Evolutionary conservation across 805 yeast genomes (phyloP).

Genomic region (Nakazawaea anatomiae): DNA sequence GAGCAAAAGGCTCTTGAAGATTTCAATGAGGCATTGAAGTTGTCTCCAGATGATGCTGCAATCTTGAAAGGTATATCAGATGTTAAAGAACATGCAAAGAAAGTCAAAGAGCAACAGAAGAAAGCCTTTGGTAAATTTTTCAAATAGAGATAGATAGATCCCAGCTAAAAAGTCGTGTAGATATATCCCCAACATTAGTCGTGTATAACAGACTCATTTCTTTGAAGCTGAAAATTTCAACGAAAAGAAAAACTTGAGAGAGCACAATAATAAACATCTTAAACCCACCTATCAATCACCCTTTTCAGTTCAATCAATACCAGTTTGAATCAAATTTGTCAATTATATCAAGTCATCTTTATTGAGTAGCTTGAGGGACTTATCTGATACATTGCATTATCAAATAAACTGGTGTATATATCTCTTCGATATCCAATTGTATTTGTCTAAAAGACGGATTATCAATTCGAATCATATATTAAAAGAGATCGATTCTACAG

Average conservation of each 20-base stretch:
- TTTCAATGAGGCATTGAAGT: conserved; percentile 56
- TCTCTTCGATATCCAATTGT: background rate
- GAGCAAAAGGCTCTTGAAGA: conserved; percentile 65
- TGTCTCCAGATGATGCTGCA: conserved; percentile 69
- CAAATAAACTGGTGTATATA: background rate
- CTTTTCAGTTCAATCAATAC: conserved; percentile 6
- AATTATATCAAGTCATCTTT: background rate
- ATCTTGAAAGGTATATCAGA: conserved; percentile 59
- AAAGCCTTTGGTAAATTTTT: conserved; percentile 73
- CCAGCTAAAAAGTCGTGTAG: conserved; percentile 1
- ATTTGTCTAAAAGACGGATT: conserved; percentile 1
- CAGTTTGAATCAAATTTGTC: conserved; percentile 1
- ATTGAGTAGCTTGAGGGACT: background rate
- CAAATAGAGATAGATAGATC: background rate
- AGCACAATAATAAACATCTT: background rate
- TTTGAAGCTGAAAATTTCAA: background rate
- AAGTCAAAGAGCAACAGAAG: conserved; percentile 59
- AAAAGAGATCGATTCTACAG: background rate
- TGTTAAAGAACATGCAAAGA: conserved; percentile 33
- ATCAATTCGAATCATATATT: background rate
- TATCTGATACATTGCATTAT: background rate
- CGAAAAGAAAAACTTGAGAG: conserved; percentile 1
- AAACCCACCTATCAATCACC: conserved; percentile 6
- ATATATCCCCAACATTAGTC: background rate
- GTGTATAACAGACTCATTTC: background rate